These are phyloP conservation scores for Pythium volutum DNA, from an alignment of 352 stramenopile species.

Conservation along the genomic window DNA sequence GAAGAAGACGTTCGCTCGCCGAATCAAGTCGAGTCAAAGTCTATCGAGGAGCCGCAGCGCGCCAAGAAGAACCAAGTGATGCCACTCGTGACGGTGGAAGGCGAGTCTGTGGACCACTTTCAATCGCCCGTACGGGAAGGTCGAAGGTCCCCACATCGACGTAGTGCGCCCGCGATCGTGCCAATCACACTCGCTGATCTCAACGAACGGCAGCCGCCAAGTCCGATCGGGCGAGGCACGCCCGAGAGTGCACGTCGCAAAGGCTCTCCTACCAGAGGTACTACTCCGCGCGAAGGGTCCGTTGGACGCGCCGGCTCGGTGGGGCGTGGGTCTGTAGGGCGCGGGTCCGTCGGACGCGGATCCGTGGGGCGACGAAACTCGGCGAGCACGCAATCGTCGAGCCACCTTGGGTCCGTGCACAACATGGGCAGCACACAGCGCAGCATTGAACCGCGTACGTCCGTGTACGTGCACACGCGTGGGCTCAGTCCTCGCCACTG, in stretches of 20 bases:
- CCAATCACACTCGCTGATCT: constrained; percentile 4
- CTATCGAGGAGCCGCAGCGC: not conserved
- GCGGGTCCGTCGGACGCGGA: constrained; percentile 4
- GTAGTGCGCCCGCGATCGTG: constrained; percentile 10
- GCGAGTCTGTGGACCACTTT: constrained; percentile 1
- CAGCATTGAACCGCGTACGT: constrained; percentile 28
- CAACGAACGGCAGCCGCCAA: constrained; percentile 1
- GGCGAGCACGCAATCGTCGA: constrained; percentile 16
- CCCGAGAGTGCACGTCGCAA: not conserved
- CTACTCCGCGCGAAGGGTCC: not conserved
- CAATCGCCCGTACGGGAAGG: not conserved
- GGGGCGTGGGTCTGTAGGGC: constrained; percentile 3
- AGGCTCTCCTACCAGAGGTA: not conserved
- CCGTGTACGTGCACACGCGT: constrained; percentile 29
- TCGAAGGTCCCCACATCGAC: constrained; percentile 6
- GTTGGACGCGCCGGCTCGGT: constrained; percentile 7
- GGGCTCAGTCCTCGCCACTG: constrained; percentile 29
- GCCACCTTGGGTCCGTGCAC: constrained; percentile 4
- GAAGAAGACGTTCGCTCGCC: constrained; percentile 6
- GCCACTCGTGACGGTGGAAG: constrained; percentile 16
- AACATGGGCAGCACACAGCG: constrained; percentile 1
- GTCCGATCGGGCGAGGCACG: not conserved
- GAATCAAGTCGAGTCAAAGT: not conserved
- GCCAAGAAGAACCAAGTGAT: constrained; percentile 19
- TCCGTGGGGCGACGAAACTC: constrained; percentile 17